Conservation (phyloP, 2,329 filamentous ascomycete species). For the Aspergillus texensis region DNA sequence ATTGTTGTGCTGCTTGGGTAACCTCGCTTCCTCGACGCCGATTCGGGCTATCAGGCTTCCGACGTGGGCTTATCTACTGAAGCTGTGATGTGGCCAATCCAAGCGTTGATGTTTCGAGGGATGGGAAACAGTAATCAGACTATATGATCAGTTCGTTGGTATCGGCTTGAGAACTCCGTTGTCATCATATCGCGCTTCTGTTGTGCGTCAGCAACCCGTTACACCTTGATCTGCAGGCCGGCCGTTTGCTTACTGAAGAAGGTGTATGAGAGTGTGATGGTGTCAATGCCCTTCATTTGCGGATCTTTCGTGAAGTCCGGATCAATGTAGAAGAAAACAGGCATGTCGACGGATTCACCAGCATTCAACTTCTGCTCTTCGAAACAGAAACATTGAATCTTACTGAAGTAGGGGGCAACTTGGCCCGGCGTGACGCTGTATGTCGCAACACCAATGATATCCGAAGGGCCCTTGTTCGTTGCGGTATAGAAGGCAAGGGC, state of each 20-base stretch:
- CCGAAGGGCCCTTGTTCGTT: slow-evolving; percentile 83
- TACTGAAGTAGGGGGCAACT: slow-evolving; percentile 96
- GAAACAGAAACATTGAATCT: slow-evolving; percentile 99
- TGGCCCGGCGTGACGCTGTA: slow-evolving; percentile 97
- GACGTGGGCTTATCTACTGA: neutral
- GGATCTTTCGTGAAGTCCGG: slow-evolving; percentile 90
- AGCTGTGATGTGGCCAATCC: neutral
- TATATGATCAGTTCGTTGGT: slow-evolving; percentile 32
- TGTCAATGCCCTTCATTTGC: slow-evolving; percentile 91
- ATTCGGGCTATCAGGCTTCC: neutral
- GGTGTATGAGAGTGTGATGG: slow-evolving; percentile 93
- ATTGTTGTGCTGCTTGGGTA: neutral
- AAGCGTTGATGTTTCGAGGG: neutral
- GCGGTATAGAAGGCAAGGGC: slow-evolving; percentile 97
- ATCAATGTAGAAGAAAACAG: slow-evolving; percentile 98
- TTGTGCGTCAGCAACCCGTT: slow-evolving; percentile 38
- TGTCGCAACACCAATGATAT: slow-evolving; percentile 97
- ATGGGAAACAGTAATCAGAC: neutral
- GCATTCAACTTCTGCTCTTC: slow-evolving; percentile 94
- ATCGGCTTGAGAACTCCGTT: slow-evolving; percentile 70
- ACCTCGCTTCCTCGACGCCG: neutral
- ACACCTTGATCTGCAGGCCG: neutral
- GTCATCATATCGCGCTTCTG: slow-evolving; percentile 83
- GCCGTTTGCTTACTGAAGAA: slow-evolving; percentile 79
- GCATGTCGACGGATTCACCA: slow-evolving; percentile 98